These are phyloP conservation scores for Leccinum pellstonianum DNA, from an alignment of 768 basidiomycete species.

Conservation along the genomic window DNA sequence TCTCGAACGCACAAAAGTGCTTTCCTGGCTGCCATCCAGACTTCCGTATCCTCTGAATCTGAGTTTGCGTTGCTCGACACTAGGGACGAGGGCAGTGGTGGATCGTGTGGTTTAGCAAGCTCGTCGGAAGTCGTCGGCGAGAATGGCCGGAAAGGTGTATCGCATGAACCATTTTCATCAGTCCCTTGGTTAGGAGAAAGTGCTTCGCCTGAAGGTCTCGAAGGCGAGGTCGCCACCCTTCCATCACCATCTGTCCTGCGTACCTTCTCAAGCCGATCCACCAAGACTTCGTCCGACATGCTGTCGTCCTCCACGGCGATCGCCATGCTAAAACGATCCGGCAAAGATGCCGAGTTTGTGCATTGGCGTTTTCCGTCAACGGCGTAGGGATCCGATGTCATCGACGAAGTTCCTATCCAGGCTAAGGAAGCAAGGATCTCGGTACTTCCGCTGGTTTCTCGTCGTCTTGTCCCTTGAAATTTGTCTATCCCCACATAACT, in stretches of 20 bases:
- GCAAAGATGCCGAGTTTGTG: neutral
- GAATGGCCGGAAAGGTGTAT: neutral
- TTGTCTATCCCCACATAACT: neutral
- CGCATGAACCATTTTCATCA: neutral
- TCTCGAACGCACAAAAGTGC: conserved; percentile 48
- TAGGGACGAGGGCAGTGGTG: neutral
- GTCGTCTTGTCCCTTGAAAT: conserved; percentile 3
- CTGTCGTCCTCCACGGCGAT: conserved; percentile 51
- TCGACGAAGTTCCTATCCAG: conserved; percentile 26
- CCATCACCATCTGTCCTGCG: conserved; percentile 23
- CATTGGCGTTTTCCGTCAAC: neutral
- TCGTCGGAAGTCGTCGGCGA: neutral
- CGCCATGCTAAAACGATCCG: conserved; percentile 32
- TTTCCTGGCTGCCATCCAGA: conserved; percentile 40
- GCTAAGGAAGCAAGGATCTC: conserved; percentile 35
- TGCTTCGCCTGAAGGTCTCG: neutral
- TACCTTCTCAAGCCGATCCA: conserved; percentile 48
- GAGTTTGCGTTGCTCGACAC: conserved; percentile 4
- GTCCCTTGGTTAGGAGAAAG: neutral
- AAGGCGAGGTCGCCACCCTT: neutral
- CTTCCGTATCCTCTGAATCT: conserved; percentile 24
- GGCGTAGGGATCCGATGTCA: neutral
- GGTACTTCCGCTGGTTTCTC: conserved; percentile 18
- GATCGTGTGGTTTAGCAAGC: neutral
- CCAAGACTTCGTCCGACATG: conserved; percentile 49